phyloP scores from a whole-genome alignment of 257 asterid genomes.

The Avicennia marina region DNA sequence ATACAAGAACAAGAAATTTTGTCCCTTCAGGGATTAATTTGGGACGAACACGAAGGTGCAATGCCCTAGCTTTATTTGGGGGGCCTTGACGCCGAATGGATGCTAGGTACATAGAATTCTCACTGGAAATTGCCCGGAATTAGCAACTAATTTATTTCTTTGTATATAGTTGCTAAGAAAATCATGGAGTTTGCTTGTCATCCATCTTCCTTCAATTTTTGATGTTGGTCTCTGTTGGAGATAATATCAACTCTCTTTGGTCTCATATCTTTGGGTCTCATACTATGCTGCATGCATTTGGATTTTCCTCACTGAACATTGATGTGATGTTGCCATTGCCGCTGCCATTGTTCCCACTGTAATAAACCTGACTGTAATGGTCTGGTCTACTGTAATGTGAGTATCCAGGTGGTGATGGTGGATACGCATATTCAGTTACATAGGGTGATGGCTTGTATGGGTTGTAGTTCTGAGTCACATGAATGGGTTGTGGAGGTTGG shows the following conservation, averaged over 20 bases:
- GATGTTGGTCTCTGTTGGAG: slow-evolving; percentile 6
- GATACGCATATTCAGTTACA: slow-evolving; percentile 43
- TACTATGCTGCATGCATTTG: slow-evolving; percentile 74
- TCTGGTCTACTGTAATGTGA: slow-evolving; percentile 33
- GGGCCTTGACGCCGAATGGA: no score
- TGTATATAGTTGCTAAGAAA: no score
- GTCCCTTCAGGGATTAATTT: no score
- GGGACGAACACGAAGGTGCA: no score
- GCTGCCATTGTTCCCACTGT: slow-evolving; percentile 37
- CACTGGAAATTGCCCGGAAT: no score
- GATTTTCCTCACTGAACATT: slow-evolving; percentile 88
- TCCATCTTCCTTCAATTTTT: no score
- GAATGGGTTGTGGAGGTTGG: slow-evolving; percentile 29
- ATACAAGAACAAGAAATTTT: no score
- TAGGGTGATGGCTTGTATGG: slow-evolving; percentile 56
- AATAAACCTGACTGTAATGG: slow-evolving; percentile 44
- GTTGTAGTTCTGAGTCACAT: slow-evolving; percentile 55
- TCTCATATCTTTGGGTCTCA: slow-evolving; percentile 14
- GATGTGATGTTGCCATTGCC: slow-evolving; percentile 53
- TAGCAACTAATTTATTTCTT: no score
- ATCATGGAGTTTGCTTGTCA: no score
- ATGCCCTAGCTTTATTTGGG: no score
- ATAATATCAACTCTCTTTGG: no score
- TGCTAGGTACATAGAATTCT: no score
- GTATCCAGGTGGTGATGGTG: slow-evolving; percentile 11